These are phyloP conservation scores for Rosa chinensis DNA, from an alignment of 306 rosid genomes.

Conservation along the genomic window DNA sequence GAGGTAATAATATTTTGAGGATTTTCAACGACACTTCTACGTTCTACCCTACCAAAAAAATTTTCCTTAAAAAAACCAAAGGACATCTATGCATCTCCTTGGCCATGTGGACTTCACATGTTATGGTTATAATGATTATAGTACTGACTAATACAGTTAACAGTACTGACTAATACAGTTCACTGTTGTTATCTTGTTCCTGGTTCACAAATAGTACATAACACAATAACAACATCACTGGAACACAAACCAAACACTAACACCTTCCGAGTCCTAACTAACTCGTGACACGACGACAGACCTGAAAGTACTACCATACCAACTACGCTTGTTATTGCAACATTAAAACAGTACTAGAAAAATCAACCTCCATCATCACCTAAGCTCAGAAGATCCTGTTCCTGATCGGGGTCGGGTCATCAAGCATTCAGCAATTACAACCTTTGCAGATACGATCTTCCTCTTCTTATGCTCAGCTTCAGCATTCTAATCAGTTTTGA, in stretches of 20 bases:
- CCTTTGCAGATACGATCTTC: neutral
- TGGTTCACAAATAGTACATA: neutral
- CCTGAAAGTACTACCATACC: neutral
- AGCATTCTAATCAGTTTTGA: neutral
- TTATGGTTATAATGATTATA: neutral
- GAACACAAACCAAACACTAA: neutral
- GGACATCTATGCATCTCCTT: neutral
- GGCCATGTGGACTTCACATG: slow-evolving; percentile 26
- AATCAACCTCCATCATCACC: neutral
- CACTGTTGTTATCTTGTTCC: neutral
- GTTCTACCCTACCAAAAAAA: neutral
- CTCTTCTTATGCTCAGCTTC: neutral
- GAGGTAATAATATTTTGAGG: neutral
- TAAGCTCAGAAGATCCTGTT: neutral
- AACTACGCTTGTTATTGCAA: neutral
- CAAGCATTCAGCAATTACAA: neutral
- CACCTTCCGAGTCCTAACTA: neutral
- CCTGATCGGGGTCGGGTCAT: neutral
- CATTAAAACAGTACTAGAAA: neutral
- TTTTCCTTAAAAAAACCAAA: neutral
- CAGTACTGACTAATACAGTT: neutral
- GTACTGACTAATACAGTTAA: neutral
- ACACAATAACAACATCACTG: neutral
- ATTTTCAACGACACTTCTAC: neutral
- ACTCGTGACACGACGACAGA: neutral